These are phyloP conservation scores for Solanum megistacrolobum DNA, from an alignment of 257 asterid species.

Conservation along the genomic window DNA sequence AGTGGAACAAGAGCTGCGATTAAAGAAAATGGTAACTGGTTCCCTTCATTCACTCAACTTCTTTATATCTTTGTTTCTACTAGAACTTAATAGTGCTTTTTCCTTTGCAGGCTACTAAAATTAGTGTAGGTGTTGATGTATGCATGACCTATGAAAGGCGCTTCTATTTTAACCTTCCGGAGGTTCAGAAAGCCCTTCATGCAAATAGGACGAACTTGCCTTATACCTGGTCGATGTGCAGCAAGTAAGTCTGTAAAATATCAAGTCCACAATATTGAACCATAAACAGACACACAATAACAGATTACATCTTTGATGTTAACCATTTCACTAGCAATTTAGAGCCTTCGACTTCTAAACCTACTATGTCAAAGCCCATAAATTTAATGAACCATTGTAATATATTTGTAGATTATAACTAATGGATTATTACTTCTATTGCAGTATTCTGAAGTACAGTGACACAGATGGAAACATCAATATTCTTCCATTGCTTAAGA, in stretches of 20 bases:
- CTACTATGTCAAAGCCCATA: background rate
- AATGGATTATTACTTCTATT: background rate
- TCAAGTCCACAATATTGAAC: background rate
- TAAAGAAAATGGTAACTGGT: constrained; percentile 55
- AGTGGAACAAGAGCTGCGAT: constrained; percentile 83
- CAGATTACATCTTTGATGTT: background rate
- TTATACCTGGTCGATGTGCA: constrained; percentile 77
- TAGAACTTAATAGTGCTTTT: background rate
- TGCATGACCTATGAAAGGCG: constrained; percentile 79
- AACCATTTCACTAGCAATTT: background rate
- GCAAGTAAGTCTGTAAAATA: constrained; percentile 32
- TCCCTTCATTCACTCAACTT: background rate
- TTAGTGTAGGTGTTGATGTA: constrained; percentile 75
- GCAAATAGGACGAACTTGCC: constrained; percentile 85
- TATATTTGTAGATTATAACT: background rate
- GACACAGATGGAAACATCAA: constrained; percentile 49
- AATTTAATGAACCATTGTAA: background rate
- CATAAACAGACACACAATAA: background rate
- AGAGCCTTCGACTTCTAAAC: background rate
- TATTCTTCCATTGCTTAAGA: constrained; percentile 67
- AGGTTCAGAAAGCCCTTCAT: constrained; percentile 90
- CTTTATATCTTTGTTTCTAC: background rate
- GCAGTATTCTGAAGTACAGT: constrained; percentile 43
- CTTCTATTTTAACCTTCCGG: constrained; percentile 86
- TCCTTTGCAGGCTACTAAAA: constrained; percentile 66